A percentile compares a stretch with the other conserved stretches of the same genome.
Evolutionary conservation across 805 yeast genomes (phyloP).

Genomic region (Candida nonsorbophila): DNA sequence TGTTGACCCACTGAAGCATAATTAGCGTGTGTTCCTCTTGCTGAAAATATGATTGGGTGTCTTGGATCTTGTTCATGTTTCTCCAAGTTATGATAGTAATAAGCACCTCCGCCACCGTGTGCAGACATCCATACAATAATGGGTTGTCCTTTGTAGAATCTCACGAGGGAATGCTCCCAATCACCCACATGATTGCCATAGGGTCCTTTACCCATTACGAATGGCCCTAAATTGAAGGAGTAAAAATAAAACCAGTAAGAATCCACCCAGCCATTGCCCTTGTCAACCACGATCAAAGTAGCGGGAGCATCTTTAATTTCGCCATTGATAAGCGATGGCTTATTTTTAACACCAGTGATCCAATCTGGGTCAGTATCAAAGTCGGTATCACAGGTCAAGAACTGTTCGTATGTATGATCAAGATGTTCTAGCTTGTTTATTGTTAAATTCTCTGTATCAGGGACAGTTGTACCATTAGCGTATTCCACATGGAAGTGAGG

Average conservation of each 20-base stretch:
- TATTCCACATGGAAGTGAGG: constrained; percentile 56
- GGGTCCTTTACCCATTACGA: constrained; percentile 96
- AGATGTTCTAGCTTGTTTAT: constrained; percentile 25
- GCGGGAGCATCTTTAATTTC: constrained; percentile 75
- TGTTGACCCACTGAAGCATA: constrained; percentile 96
- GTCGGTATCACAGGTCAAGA: constrained; percentile 62
- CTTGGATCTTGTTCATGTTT: constrained; percentile 40
- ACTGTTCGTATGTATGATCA: constrained; percentile 29
- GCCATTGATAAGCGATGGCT: constrained; percentile 71
- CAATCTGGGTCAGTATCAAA: constrained; percentile 72
- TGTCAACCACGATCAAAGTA: constrained; percentile 75
- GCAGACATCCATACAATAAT: constrained; percentile 93
- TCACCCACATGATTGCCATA: constrained; percentile 97
- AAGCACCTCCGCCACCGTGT: constrained; percentile 96
- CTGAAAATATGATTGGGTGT: constrained; percentile 78
- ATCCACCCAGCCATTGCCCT: constrained; percentile 92
- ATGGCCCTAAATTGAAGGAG: constrained; percentile 91
- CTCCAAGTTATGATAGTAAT: constrained; percentile 70
- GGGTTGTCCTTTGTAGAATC: constrained; percentile 80
- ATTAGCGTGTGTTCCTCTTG: constrained; percentile 96
- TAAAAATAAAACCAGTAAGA: constrained; percentile 96
- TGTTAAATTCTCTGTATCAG: constrained; percentile 29
- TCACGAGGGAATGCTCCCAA: constrained; percentile 92
- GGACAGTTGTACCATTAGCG: constrained; percentile 40
- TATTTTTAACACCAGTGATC: constrained; percentile 69